Evolutionary conservation across 345 rosid genomes (phyloP).

Genomic region (Brassica rapa): DNA sequence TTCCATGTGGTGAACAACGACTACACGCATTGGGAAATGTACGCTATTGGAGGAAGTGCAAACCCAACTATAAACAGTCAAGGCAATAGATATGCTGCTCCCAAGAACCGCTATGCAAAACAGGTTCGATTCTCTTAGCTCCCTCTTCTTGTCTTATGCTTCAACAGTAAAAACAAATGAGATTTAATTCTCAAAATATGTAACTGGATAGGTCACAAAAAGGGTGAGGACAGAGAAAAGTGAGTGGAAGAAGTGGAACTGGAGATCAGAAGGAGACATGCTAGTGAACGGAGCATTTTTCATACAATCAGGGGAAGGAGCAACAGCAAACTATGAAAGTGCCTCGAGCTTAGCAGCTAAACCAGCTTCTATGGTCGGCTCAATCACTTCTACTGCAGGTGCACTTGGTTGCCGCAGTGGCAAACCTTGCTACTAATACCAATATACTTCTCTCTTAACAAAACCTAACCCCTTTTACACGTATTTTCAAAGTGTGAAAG

Average conservation of each 20-base stretch:
- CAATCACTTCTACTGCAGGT: constrained; percentile 71
- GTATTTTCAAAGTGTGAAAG: constrained; percentile 20
- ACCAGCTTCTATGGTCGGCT: constrained; percentile 70
- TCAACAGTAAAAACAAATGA: neutral
- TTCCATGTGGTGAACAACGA: constrained; percentile 93
- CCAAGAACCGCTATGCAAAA: constrained; percentile 63
- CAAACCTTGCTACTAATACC: constrained; percentile 44
- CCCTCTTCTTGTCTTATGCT: neutral
- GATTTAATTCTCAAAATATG: neutral
- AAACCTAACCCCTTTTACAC: constrained; percentile 14
- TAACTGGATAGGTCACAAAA: constrained; percentile 67
- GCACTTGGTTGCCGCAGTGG: constrained; percentile 60
- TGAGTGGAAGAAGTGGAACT: constrained; percentile 60
- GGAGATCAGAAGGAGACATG: constrained; percentile 76
- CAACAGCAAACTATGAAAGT: constrained; percentile 68
- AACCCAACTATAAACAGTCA: constrained; percentile 85
- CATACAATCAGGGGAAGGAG: constrained; percentile 76
- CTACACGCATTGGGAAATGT: constrained; percentile 71
- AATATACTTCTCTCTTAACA: neutral
- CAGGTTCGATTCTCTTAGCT: constrained; percentile 52
- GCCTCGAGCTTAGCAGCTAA: constrained; percentile 80
- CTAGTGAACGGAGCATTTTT: constrained; percentile 74
- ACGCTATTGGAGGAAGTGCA: constrained; percentile 94
- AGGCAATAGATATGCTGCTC: constrained; percentile 86
- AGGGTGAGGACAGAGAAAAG: constrained; percentile 54